Conservation (phyloP, 805 yeast genomes). For the Cyberlindnera mrakii region DNA sequence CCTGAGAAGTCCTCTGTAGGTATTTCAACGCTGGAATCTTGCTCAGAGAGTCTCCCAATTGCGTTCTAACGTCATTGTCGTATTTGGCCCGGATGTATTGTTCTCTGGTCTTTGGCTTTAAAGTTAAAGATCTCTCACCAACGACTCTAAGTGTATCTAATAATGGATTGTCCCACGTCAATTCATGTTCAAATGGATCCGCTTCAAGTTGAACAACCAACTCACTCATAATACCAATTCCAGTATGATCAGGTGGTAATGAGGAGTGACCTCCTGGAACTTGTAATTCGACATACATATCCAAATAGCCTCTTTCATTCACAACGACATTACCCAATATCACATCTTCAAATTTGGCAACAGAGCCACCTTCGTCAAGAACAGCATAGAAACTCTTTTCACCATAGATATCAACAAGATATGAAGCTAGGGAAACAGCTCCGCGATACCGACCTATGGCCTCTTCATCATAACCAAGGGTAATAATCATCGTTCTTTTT, state of each 20-base stretch:
- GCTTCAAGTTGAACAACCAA: constrained; percentile 50
- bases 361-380: constrained; percentile 61
- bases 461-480: constrained; percentile 81
- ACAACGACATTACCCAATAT: constrained; percentile 39
- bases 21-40: constrained; percentile 22
- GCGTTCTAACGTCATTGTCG: constrained; percentile 29
- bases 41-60: constrained; percentile 25
- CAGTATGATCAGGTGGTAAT: constrained; percentile 70
- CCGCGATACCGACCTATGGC: constrained; percentile 43
- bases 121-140: constrained; percentile 5
- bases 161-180: constrained; percentile 53
- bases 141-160: constrained; percentile 35
- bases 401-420: constrained; percentile 52
- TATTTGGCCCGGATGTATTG: constrained; percentile 28
- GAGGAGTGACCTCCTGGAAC: constrained; percentile 80
- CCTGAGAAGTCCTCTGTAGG: constrained; percentile 49
- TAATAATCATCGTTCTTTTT: constrained; percentile 54
- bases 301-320: constrained; percentile 58
- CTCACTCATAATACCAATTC: constrained; percentile 23
- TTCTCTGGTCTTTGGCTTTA: constrained; percentile 16
- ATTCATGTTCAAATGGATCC: constrained; percentile 37
- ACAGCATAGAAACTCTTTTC: constrained; percentile 51
- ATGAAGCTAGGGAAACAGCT: constrained; percentile 32
- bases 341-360: constrained; percentile 21
- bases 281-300: constrained; percentile 41